Base-by-base conservation (phyloP, 306 rosid species). In the Sechiopsis laciniata region DNA sequence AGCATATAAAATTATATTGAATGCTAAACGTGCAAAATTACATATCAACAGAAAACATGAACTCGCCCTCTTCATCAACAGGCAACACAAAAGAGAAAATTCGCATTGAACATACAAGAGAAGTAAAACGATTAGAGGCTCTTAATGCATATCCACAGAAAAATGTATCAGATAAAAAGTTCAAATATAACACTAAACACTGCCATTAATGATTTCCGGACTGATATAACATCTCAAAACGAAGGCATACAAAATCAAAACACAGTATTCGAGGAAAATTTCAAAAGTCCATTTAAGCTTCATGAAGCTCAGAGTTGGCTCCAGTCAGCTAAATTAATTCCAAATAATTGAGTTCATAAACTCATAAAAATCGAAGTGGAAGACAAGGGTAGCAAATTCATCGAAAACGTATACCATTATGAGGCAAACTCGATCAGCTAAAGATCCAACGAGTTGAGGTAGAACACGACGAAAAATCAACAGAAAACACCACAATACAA, bases 371-470 rank as follows among this genome's bases (percentile, higher is more conserved):
- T 24, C 16, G 50, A 29, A 53, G 42, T 50, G 9, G 51, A 54
- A 17, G 46, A 72, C 7, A 62, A 32, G 8, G 62, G 45, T 16
- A 53, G 50, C 46, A 72, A 24, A 52, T 2, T 14, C 2, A 72
- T 54, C 20, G 53, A 64, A 37, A 55, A 32, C 5, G 12, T 5
- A 55, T 74, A 74, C 77, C 77, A 74, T 74, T 59, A 17, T 9
- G 62, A 26, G 16, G 46, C 17, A 20, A 46, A 40, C 14, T 74
- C 54, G 42, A 74, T 59, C 68, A 74, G 70, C 70, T 11, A 22
- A 42, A 59, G 77, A 74, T 74, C 77, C 24, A 60, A 74, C 26
- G 69, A n/a, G 48, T 15, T 6, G 56, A 74, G 64, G 20, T 7
- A 73, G 21, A 45, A 58, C 16, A 58, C 37, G 32, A 74, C 45